These are phyloP conservation scores for Urochloa ruziziensis DNA, from an alignment of 176 grass and related monocot species.

Conservation along the genomic window DNA sequence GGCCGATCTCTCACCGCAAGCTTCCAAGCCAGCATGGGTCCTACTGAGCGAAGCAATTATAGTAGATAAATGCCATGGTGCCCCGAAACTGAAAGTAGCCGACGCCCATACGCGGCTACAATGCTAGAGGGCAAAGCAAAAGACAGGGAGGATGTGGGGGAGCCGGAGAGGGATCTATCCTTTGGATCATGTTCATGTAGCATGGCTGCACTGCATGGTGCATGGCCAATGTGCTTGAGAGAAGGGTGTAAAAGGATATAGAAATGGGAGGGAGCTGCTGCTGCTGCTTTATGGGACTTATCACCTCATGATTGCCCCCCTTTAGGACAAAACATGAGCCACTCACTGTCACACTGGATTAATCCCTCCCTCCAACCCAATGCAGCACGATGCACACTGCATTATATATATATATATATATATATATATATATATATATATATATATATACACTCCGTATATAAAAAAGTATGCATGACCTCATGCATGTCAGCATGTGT, in stretches of 20 bases:
- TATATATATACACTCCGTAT: too few relatives aligned
- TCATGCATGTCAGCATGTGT: neutral
- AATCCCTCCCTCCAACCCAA: neutral
- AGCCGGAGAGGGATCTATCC: neutral
- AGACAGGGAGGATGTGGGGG: constrained; percentile 29
- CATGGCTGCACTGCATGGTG: neutral
- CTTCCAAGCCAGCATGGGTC: constrained; percentile 52
- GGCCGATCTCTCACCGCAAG: constrained; percentile 34
- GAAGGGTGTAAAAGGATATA: constrained; percentile 22
- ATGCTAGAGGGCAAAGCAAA: constrained; percentile 30
- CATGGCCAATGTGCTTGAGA: neutral
- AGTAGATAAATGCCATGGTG: neutral
- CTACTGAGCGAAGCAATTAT: constrained; percentile 2
- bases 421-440: neutral
- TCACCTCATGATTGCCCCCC: constrained; percentile 54
- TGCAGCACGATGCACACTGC: neutral
- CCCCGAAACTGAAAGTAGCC: constrained; percentile 32
- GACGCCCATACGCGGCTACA: constrained; percentile 33
- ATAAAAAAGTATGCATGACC: neutral
- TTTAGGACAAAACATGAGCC: constrained; percentile 21
- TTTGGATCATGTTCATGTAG: constrained; percentile 35
- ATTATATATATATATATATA: neutral
- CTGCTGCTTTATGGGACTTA: constrained; percentile 36
- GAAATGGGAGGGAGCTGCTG: neutral
- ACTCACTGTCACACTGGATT: neutral